Conservation (phyloP, 495 filamentous ascomycete species). For the Penicillium cosmopolitanum region DNA sequence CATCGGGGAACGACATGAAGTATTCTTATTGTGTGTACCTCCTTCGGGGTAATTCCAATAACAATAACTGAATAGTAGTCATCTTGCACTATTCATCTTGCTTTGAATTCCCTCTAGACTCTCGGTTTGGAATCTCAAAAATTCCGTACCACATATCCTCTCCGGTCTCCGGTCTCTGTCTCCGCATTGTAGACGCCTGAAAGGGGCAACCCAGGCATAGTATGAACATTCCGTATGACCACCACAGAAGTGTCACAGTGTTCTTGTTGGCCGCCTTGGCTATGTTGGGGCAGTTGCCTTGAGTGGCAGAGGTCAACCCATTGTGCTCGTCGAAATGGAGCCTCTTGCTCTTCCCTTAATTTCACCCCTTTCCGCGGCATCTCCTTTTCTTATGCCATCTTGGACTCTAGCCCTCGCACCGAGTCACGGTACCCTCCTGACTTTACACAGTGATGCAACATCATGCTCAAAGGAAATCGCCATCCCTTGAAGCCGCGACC, state of each 20-base stretch:
- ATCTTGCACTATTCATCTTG: neutral
- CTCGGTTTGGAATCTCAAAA: too few species aligned
- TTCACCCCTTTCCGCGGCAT: neutral
- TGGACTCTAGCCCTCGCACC: too few species aligned
- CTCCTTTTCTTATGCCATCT: too few species aligned
- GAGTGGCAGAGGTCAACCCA: neutral
- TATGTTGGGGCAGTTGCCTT: slow-evolving; percentile 14
- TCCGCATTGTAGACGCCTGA: slow-evolving; percentile 15
- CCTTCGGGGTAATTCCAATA: neutral
- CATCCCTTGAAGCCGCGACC: slow-evolving; percentile 7
- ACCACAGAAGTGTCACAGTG: neutral
- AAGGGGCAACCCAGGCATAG: slow-evolving; percentile 14
- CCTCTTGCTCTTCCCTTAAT: neutral
- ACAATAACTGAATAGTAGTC: neutral
- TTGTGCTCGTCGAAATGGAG: neutral
- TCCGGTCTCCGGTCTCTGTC: neutral
- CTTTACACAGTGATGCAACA: neutral
- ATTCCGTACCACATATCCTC: too few species aligned
- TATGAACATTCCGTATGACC: slow-evolving; percentile 17
- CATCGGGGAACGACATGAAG: neutral
- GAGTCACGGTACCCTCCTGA: too few species aligned
- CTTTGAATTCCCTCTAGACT: too few species aligned
- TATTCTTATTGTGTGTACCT: neutral
- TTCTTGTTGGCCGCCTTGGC: neutral
- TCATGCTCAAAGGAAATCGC: slow-evolving; percentile 3